phyloP scores from a whole-genome alignment of 768 basidiomycete species.

The Macrolepiota albuminosa region DNA sequence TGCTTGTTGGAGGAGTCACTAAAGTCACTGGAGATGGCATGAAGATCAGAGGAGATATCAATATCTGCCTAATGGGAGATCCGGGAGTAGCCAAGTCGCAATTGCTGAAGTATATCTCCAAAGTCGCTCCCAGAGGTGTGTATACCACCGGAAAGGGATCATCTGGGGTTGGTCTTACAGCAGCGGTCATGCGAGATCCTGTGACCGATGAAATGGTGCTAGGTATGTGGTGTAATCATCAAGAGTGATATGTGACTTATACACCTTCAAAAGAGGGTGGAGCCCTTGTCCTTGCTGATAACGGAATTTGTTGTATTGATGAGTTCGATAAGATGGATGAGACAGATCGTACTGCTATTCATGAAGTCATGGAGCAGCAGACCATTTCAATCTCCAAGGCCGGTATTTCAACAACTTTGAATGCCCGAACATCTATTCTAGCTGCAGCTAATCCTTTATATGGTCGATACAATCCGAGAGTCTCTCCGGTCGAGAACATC shows the following conservation, averaged over 20 bases:
- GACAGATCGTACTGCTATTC: conserved; percentile 93
- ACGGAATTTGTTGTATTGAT: conserved; percentile 99
- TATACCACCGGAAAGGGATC: conserved; percentile 99
- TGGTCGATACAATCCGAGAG: conserved; percentile 96
- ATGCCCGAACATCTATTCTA: conserved; percentile 95
- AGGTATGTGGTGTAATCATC: conserved; percentile 47
- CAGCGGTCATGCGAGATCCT: conserved; percentile 98
- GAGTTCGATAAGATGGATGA: conserved; percentile 99
- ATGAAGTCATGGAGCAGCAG: conserved; percentile 99
- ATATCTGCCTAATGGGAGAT: conserved; percentile 98
- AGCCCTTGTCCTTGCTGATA: conserved; percentile 97
- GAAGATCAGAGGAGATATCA: conserved; percentile 98
- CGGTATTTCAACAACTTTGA: conserved; percentile 96
- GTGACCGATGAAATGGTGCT: conserved; percentile 99
- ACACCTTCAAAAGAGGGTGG: conserved; percentile 75
- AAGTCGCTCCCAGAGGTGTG: conserved; percentile 94
- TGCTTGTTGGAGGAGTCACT: conserved; percentile 94
- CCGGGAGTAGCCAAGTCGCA: conserved; percentile 99
- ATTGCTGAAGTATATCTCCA: conserved; percentile 95
- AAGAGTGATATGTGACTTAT: not conserved
- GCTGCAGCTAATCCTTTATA: conserved; percentile 98
- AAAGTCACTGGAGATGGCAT: conserved; percentile 96
- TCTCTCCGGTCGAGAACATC: conserved; percentile 98
- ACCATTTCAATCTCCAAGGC: conserved; percentile 99
- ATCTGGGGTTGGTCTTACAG: conserved; percentile 97